Base-by-base conservation (phyloP, 106 monocot genomes). In the Agapanthus africanus region DNA sequence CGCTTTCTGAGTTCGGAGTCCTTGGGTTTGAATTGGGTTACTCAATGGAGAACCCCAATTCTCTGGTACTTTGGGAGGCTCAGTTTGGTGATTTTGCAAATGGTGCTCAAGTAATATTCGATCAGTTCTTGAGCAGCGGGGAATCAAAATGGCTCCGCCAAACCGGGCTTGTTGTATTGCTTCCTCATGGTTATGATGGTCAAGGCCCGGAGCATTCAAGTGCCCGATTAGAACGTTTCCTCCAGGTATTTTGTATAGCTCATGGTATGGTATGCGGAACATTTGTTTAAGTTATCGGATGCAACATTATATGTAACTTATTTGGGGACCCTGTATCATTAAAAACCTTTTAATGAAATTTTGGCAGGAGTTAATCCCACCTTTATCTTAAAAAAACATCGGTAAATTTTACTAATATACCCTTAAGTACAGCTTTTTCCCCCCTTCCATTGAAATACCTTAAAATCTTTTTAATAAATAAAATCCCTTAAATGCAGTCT, bases 171-270 rank as follows among this genome's bases (percentile, higher is more conserved):
- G 84, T 83, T 40, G 80, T 87, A 52, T 79, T 93, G 67, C 80
- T 99, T 77, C 99, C 99, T 27, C 99, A 99, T 90, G 99, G 99
- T 41, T 99, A 93, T 74, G 99, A 99, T 81, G 99, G 99, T 30
- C 99, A 93, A 80, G 99, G 99, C 18, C 99, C 99, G 31, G 99
- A 99, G 67, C 99, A 99, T 79, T 93, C 99, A 47, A 90, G 92
- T 69, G 82, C 87, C 30, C 76, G 90, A 61, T 66, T 93, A 76
- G 99, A 99, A 66, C 92, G 99, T 51, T 93, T 79, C 54, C 89
- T 99, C 44, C 99, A 99, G 92, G 99, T 92, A 83, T 37, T 54
- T 71, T 35, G 18, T n/a, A n/a, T n/a, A n/a, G n/a, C n/a, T n/a
- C n/a, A n/a, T n/a, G n/a, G n/a, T n/a, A n/a, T n/a, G n/a, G n/a